Evolutionary conservation across 306 rosid species (phyloP), one percentile per base, ranked within the genome.

Genomic region (Dryas drummondii): DNA sequence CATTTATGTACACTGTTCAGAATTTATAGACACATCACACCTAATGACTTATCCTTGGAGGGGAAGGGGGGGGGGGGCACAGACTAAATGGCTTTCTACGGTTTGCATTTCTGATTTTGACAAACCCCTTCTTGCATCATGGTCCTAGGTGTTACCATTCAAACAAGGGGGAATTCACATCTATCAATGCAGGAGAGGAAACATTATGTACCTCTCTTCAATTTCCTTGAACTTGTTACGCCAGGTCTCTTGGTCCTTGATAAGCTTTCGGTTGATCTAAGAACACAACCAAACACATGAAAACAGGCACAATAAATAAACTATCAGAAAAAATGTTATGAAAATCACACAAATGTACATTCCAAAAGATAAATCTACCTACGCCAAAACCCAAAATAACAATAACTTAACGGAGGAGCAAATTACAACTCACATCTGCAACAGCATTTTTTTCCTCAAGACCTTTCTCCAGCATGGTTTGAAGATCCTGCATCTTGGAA

Each of bases 211-310:
- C 97, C 99, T 87, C 76, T 94, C 91, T 78, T 85, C 93, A 81
- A 77, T 86, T 85, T 86, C 93, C 79, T 92, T 89, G 79, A 78
- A 81, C 78, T 86, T 90, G 19, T 75, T 80, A 47, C 90, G 72
- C 88, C 81, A 85, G 51, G 58, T 63, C 77, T 90, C 89, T 90
- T 92, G 97, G 80, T 83, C 87, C 91, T 90, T 84, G 62, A 94
- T 90, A 82, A 92, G 90, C 58, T 79, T 85, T 57, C 81, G 85
- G 72, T 94, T 90, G 56, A 86, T 60, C 97, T 94, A 80, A 49
- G 68, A 70, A 66, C 71, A 80, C 74, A 78, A 77, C 56, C 61
- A 80, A 68, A 71, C 42, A 15, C 68, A 72, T 40, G 15, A 16
- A 71, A 59, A 37, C 52, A 79, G 40, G 32, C 27, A 12, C 54